Conservation (phyloP, 345 rosid species). For the Arabis alpina region DNA sequence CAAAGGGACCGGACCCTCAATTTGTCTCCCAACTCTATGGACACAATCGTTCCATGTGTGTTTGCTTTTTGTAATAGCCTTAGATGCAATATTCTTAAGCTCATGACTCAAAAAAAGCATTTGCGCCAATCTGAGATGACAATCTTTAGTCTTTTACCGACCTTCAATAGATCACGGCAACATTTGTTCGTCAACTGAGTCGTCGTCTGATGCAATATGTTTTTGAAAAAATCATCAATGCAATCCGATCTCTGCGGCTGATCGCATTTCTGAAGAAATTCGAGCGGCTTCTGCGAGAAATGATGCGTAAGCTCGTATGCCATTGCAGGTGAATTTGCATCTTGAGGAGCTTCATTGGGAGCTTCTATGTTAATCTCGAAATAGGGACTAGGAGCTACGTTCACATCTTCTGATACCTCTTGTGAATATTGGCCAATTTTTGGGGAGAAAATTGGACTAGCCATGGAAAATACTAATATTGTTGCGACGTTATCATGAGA, state of each 20-base stretch:
- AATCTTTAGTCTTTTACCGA: neutral
- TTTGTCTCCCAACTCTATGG: constrained; percentile 9
- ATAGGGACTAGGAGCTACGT: constrained; percentile 3
- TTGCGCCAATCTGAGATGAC: no score
- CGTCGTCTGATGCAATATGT: constrained; percentile 4
- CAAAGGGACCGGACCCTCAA: constrained; percentile 4
- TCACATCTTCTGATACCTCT: constrained; percentile 13
- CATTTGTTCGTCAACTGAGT: neutral
- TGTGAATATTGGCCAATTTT: constrained; percentile 11
- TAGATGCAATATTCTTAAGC: no score
- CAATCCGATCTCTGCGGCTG: neutral
- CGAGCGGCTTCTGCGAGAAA: neutral
- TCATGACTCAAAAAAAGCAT: no score
- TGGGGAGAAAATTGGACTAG: neutral
- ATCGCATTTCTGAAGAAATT: constrained; percentile 4
- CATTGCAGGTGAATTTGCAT: constrained; percentile 6
- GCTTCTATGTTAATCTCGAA: constrained; percentile 3
- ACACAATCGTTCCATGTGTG: constrained; percentile 21
- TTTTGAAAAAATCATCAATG: neutral
- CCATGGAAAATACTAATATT: neutral
- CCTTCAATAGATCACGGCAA: constrained; percentile 19
- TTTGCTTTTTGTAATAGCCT: neutral
- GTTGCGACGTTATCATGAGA: constrained; percentile 7
- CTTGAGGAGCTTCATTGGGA: constrained; percentile 6
- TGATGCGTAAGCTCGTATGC: neutral